Evolutionary conservation across 2,329 filamentous ascomycete species (phyloP), one percentile per base, ranked within the genome.

Genomic region (Teratosphaeria gauchensis): DNA sequence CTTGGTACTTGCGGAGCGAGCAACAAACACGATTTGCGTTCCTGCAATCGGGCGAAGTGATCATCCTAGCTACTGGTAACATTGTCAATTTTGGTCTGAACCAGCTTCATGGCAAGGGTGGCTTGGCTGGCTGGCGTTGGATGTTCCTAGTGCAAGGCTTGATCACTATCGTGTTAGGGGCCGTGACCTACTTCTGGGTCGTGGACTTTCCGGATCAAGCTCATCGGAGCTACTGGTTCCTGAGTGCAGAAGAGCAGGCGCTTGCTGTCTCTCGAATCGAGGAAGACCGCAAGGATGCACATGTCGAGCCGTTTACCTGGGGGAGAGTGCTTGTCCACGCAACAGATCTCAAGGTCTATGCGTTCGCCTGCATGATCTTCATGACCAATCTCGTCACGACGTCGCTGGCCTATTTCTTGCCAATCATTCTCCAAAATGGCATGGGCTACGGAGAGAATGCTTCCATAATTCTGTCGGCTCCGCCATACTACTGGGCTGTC

Each of bases 61-160:
- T 82, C 16, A 78, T 87, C 2, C 76, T 89, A 1, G 84, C 84
- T 0, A 87, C 85, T 0, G 85, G 85, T 4, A 78, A 80, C 55
- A 84, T 88, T 60, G 80, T 88, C 65, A 89, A 89, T 68, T 89
- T 80, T 65, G 85, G 82, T 0, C 76, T 89, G n/a, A 87, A 88
- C 59, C 77, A 82, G 54, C 74, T 88, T 2, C 71, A 86, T 63
- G 83, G 84, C 1, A 74, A 70, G 9, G 76, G 74, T 1, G 81
- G 80, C 4, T 66, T 88, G 28, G 78, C 78, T 9, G 84, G 85
- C 1, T 88, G 85, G 84, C 80, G 83, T 31, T 88, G 82, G 77
- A 88, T 88, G 84, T 88, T 84, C 63, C 69, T 87, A 0, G 82
- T 88, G 0, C 84, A 88, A 64, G 85, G 85, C 0, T 66, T 82